These are phyloP conservation scores for Sugiyamaella japonica DNA, from an alignment of 1,139 yeast species.

Conservation along the genomic window DNA sequence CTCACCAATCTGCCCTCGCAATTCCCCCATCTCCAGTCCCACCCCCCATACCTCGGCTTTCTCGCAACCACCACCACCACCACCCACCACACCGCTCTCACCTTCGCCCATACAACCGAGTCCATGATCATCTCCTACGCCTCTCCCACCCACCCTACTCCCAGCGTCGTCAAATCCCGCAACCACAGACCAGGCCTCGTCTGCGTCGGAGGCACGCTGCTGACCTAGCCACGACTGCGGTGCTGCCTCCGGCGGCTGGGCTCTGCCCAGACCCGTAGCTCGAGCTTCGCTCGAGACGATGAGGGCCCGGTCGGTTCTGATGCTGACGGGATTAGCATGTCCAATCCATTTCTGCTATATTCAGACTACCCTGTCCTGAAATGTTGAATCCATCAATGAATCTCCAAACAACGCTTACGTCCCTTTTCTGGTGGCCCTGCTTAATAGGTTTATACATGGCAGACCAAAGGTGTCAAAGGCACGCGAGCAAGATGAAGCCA, in stretches of 20 bases:
- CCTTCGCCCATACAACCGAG: constrained; percentile 32
- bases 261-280: constrained; percentile 8
- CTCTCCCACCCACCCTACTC: constrained; percentile 4
- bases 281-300: constrained; percentile 1
- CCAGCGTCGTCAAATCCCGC: constrained; percentile 6
- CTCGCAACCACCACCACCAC: constrained; percentile 20
- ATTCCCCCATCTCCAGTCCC: constrained; percentile 25
- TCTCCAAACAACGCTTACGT: too few species aligned
- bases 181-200: constrained; percentile 10
- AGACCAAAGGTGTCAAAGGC: neutral
- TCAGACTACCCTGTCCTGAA: too few species aligned
- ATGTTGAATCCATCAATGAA: too few species aligned
- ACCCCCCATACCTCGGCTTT: constrained; percentile 31
- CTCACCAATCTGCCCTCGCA: constrained; percentile 1
- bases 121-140: constrained; percentile 29
- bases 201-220: constrained; percentile 9
- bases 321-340: too few species aligned
- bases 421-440: too few species aligned
- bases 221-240: constrained; percentile 5
- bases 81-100: constrained; percentile 17
- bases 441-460: neutral
- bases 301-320: too few species aligned
- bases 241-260: neutral
- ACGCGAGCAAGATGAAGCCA: neutral
- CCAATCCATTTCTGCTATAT: too few species aligned